Conservation (phyloP, 2,329 filamentous ascomycete genomes). For the Colletotrichum simmondsii region DNA sequence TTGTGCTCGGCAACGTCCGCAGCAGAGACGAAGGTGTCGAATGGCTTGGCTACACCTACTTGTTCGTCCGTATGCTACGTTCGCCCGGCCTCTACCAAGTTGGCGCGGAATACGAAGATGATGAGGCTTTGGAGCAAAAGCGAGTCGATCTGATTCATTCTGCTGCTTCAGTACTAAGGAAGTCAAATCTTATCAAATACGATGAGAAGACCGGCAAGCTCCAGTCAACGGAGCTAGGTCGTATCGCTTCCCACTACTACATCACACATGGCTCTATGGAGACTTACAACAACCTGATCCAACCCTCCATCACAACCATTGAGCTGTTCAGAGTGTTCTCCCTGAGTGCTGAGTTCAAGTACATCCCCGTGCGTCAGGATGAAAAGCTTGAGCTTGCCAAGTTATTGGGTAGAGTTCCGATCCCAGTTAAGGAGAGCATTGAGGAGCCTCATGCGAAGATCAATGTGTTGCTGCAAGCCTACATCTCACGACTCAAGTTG, state of each 20-base stretch:
- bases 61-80: constrained; percentile 97
- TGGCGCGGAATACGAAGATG: constrained; percentile 93
- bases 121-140: constrained; percentile 92
- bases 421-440: constrained; percentile 97
- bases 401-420: constrained; percentile 87
- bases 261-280: constrained; percentile 97
- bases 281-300: constrained; percentile 95
- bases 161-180: constrained; percentile 86
- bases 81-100: constrained; percentile 96
- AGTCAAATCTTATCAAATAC: constrained; percentile 91
- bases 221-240: constrained; percentile 91
- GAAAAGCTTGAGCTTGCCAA: constrained; percentile 97
- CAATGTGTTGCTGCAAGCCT: constrained; percentile 95
- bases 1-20: constrained; percentile 93
- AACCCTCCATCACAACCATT: constrained; percentile 91
- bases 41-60: constrained; percentile 97
- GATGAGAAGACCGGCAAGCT: constrained; percentile 92
- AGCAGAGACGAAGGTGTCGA: constrained; percentile 97
- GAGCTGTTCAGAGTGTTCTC: constrained; percentile 97
- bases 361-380: constrained; percentile 96
- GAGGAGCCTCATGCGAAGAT: constrained; percentile 98
- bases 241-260: constrained; percentile 98
- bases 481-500: constrained; percentile 92
- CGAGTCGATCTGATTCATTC: constrained; percentile 98
- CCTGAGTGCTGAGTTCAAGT: constrained; percentile 97